Conservation (phyloP, 306 rosid genomes). For the Pterocarpus santalinus region DNA sequence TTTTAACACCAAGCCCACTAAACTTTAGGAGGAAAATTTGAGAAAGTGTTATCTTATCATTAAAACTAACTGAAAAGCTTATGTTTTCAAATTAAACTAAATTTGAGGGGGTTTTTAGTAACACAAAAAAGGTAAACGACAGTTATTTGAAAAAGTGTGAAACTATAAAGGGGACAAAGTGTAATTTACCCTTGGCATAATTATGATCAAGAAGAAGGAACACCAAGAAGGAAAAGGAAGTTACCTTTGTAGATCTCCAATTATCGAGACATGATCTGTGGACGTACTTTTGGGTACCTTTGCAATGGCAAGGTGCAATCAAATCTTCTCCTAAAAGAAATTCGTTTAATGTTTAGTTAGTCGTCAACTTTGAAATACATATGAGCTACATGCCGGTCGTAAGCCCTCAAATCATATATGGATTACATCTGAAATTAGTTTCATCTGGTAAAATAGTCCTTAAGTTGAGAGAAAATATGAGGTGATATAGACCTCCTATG, state of each 20-base stretch:
- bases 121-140: background rate
- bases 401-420: conserved; percentile 5
- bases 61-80: background rate
- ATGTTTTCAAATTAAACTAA: background rate
- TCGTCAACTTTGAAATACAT: background rate
- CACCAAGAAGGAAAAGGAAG: conserved; percentile 12
- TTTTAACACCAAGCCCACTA: background rate
- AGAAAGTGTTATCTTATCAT: background rate
- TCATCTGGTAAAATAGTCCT: conserved; percentile 23
- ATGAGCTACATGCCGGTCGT: background rate
- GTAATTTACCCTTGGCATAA: background rate
- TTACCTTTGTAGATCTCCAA: conserved; percentile 98
- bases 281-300: conserved; percentile 96
- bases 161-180: background rate
- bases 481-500: conserved; percentile 70
- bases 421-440: background rate
- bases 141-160: background rate
- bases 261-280: conserved; percentile 97
- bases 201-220: conserved; percentile 26
- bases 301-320: conserved; percentile 98
- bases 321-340: conserved; percentile 82
- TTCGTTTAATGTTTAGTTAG: conserved; percentile 6
- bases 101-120: background rate
- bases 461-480: conserved; percentile 31
- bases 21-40: background rate